These are phyloP conservation scores for Mycena capillaripes DNA, from an alignment of 768 basidiomycete genomes.

Conservation along the genomic window DNA sequence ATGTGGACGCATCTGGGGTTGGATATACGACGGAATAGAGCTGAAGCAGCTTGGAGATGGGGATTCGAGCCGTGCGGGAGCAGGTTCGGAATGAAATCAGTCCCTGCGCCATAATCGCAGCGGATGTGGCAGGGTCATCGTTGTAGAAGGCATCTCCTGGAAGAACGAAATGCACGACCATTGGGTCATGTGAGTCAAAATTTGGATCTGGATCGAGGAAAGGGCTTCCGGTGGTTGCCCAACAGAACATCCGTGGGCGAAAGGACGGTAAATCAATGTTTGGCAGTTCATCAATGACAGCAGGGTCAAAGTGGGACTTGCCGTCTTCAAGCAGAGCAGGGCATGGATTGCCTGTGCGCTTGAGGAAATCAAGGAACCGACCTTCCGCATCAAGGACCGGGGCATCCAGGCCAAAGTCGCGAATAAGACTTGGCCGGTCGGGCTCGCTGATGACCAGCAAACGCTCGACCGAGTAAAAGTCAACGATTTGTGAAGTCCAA, in stretches of 20 bases:
- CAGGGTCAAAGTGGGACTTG: slow-evolving; percentile 2
- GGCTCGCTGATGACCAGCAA: not conserved
- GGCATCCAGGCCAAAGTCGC: not conserved
- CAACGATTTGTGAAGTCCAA: not conserved
- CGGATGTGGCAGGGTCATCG: not conserved
- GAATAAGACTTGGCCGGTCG: no score
- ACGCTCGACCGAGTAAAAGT: not conserved
- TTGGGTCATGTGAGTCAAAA: no score
- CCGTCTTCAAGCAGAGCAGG: no score
- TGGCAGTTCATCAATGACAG: not conserved
- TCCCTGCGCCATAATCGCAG: not conserved
- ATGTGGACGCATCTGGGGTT: not conserved
- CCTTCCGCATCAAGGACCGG: not conserved
- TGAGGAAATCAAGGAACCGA: not conserved
- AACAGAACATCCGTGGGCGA: no score
- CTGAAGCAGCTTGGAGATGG: not conserved
- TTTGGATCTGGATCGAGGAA: no score
- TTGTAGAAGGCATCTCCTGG: not conserved
- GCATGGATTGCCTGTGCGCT: no score
- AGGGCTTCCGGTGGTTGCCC: no score
- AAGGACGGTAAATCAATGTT: slow-evolving; percentile 1
- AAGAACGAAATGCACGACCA: slow-evolving; percentile 1
- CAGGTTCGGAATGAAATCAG: slow-evolving; percentile 3
- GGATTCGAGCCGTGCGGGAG: not conserved
- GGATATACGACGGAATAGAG: not conserved